Base-by-base conservation (phyloP, 1,139 yeast species). In the Debaryomyces coudertii region DNA sequence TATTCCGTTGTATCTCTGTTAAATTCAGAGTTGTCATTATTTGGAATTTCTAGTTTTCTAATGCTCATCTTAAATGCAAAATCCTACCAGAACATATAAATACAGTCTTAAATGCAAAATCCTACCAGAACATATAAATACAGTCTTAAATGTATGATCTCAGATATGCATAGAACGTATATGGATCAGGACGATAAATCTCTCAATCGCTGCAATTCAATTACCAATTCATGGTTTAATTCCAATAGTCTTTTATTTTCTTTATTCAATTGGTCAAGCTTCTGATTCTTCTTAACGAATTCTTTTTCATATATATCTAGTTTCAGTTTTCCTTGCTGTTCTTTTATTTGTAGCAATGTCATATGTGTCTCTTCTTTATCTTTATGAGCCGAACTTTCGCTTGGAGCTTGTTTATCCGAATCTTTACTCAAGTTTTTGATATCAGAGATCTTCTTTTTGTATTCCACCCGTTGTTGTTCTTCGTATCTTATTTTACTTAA, bases 171-270 rank as follows among this genome's bases (percentile, higher is more conserved):
- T n/a, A n/a, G n/a, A n/a, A n/a, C n/a, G n/a, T n/a, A n/a, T n/a
- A n/a, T 20, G 22, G 22, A 14, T 5, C 11, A 29, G 7, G 3
- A 33, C 7, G 31, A 9, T 16, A 12, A 4, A 2, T 8, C 22
- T 33, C 28, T 40, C 22, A 25, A 31, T 11, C 22, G 9, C 16
- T 31, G 31, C 20, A 40, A 24, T 18, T 54, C 57, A 28, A 49
- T 53, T 18, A 69, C 50, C 39, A 70, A 53, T 24, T 62, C 63
- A 44, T 66, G 73, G 51, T 70, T 70, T 52, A 69, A 58, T 33
- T 69, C 72, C 48, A 69, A 58, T 25, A 70, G 53, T 40, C 62
- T 51, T 48, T 64, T 67, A 49, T 69, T 68, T 47, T 70, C 75
- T 3, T 48, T 51, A 41, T 55, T 54, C 41, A 70, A 53, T 18